Evolutionary conservation across 805 yeast genomes (phyloP).

Genomic region (Cyberlindnera veronae): DNA sequence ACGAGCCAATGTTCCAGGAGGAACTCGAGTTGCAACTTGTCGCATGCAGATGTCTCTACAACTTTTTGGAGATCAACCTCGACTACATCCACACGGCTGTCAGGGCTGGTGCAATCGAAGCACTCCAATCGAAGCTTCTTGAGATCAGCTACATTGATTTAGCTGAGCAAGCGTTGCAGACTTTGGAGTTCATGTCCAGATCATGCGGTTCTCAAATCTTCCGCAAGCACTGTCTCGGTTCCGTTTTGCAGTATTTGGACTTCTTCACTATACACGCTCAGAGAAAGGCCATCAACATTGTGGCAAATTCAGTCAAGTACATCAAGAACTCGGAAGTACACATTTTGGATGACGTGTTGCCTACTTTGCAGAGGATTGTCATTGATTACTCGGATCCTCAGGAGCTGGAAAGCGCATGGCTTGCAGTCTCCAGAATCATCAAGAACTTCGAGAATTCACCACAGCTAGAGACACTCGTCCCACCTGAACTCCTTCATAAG

Average conservation of each 20-base stretch:
- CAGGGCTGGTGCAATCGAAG: constrained; percentile 60
- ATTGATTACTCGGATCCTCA: constrained; percentile 51
- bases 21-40: constrained; percentile 79
- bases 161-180: constrained; percentile 86
- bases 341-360: constrained; percentile 54
- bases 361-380: constrained; percentile 51
- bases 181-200: constrained; percentile 63
- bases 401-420: constrained; percentile 63
- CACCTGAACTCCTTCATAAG: constrained; percentile 33
- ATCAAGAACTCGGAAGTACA: constrained; percentile 43
- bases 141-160: constrained; percentile 84
- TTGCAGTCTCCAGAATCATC: constrained; percentile 56
- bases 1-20: constrained; percentile 52
- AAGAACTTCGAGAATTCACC: constrained; percentile 46
- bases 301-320: constrained; percentile 62
- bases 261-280: constrained; percentile 90
- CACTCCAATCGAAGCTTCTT: constrained; percentile 58
- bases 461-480: constrained; percentile 42
- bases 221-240: constrained; percentile 55
- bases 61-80: constrained; percentile 70
- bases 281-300: constrained; percentile 69
- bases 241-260: constrained; percentile 73
- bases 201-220: constrained; percentile 48
- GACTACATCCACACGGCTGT: constrained; percentile 63
- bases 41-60: constrained; percentile 80